phyloP scores from a whole-genome alignment of 805 yeast species.

The Teunomyces pallodes region DNA sequence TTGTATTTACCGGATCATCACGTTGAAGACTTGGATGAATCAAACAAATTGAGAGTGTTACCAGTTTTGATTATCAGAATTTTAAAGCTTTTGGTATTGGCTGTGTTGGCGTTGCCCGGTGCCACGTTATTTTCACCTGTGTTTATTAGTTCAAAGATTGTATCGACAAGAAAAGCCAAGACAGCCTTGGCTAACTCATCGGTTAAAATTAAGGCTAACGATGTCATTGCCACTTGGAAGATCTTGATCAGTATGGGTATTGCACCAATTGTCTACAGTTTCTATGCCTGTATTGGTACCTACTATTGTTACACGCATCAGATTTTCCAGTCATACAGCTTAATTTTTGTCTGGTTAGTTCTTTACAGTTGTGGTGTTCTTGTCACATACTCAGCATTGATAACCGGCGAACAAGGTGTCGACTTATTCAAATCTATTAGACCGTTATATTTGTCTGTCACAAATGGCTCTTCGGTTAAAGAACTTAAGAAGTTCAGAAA shows the following conservation, averaged over 20 bases:
- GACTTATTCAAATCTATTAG: conserved; percentile 80
- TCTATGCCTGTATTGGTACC: conserved; percentile 69
- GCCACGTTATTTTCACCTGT: conserved; percentile 83
- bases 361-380: conserved; percentile 62
- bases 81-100: conserved; percentile 52
- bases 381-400: conserved; percentile 85
- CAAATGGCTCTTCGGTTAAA: conserved; percentile 53
- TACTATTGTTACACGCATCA: conserved; percentile 25
- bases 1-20: conserved; percentile 56
- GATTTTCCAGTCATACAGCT: conserved; percentile 11
- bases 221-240: conserved; percentile 97
- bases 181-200: conserved; percentile 82
- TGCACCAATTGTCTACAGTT: conserved; percentile 81
- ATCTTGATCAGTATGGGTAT: conserved; percentile 82
- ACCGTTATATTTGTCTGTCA: conserved; percentile 70
- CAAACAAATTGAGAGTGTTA: conserved; percentile 48
- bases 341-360: conserved; percentile 44
- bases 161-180: conserved; percentile 69
- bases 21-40: conserved; percentile 54
- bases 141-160: conserved; percentile 70
- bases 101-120: conserved; percentile 82
- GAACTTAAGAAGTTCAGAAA: conserved; percentile 62
- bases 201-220: conserved; percentile 88
- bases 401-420: conserved; percentile 91
- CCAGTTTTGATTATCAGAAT: conserved; percentile 57